These are phyloP conservation scores for Galerina marginata DNA, from an alignment of 768 basidiomycete genomes.

Conservation along the genomic window DNA sequence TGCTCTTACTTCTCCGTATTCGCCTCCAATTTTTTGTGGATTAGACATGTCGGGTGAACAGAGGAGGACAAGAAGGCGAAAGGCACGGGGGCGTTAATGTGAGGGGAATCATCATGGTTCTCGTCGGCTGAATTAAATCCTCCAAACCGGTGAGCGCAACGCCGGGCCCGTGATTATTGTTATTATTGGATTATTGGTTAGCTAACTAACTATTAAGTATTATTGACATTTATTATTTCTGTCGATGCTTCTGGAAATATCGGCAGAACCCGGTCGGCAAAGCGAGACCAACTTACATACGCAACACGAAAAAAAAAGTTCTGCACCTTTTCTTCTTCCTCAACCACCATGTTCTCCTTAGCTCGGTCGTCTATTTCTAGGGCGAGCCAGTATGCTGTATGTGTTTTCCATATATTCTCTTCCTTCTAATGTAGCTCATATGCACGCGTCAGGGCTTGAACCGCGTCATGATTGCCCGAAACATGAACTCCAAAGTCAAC, in stretches of 20 bases:
- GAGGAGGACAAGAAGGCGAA: slow-evolving; percentile 3
- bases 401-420: slow-evolving; percentile 22
- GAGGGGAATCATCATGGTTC: too few species aligned
- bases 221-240: slow-evolving; percentile 8
- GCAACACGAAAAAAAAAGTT: slow-evolving; percentile 55
- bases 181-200: too few species aligned
- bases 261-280: slow-evolving; percentile 46
- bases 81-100: neutral
- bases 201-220: too few species aligned
- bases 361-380: slow-evolving; percentile 66
- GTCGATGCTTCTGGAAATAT: slow-evolving; percentile 42
- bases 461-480: slow-evolving; percentile 80
- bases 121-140: too few species aligned
- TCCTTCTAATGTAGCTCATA: neutral
- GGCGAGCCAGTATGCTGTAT: slow-evolving; percentile 67
- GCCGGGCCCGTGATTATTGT: too few species aligned
- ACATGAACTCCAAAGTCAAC: slow-evolving; percentile 94
- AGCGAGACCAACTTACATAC: slow-evolving; percentile 37
- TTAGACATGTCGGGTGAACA: slow-evolving; percentile 25
- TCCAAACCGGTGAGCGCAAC: too few species aligned
- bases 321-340: slow-evolving; percentile 46
- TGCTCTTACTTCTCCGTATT: slow-evolving; percentile 76
- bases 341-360: slow-evolving; percentile 74
- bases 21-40: slow-evolving; percentile 66
- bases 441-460: slow-evolving; percentile 56